Conservation (phyloP, 1,284 basidiomycete genomes). For the Ceratobasidium sp. region DNA sequence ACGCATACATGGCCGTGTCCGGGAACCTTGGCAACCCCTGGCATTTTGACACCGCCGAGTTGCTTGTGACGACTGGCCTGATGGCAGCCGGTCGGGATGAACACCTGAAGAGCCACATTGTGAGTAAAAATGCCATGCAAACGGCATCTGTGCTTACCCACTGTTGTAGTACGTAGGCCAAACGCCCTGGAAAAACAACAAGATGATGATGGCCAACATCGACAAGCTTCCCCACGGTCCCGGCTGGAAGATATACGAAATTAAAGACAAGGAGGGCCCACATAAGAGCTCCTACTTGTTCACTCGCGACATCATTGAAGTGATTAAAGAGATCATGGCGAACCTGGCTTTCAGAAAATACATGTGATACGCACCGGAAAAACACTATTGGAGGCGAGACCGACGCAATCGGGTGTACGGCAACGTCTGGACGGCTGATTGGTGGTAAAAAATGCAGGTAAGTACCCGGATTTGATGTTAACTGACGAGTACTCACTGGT, state of each 20-base stretch:
- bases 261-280: background rate
- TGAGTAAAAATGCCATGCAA: background rate
- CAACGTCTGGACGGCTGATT: background rate
- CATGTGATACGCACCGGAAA: constrained; percentile 30
- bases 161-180: background rate
- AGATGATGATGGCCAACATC: background rate
- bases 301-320: constrained; percentile 4
- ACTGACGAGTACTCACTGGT: background rate
- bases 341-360: constrained; percentile 33
- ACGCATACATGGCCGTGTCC: background rate
- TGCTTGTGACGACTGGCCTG: background rate
- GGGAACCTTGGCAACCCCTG: background rate
- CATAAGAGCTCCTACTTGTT: background rate
- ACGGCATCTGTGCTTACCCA: background rate
- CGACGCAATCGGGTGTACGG: background rate
- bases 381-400: background rate
- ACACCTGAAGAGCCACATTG: constrained; percentile 10
- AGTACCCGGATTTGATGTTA: background rate
- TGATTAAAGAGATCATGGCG: constrained; percentile 19
- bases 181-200: constrained; percentile 4
- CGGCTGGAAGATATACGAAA: constrained; percentile 4
- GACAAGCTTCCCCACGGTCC: constrained; percentile 21
- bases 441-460: constrained; percentile 9
- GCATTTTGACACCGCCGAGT: background rate
- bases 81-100: background rate